These are phyloP conservation scores for Fusarium sp. DNA, from an alignment of 2,329 filamentous ascomycete species.

Conservation along the genomic window DNA sequence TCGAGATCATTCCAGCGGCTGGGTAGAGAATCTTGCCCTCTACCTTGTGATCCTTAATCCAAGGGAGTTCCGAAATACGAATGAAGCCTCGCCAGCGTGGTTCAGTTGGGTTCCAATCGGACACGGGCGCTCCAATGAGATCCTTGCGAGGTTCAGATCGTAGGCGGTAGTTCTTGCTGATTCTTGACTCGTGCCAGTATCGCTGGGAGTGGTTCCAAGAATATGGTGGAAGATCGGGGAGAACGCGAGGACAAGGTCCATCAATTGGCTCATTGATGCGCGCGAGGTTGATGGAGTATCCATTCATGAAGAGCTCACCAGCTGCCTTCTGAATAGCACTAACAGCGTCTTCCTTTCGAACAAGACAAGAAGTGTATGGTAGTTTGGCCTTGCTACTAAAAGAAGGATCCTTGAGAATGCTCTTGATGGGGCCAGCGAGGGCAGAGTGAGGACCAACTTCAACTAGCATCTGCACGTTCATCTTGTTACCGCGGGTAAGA, in stretches of 20 bases:
- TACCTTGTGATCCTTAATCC: constrained; percentile 1
- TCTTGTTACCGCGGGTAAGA: neutral
- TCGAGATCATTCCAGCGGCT: neutral
- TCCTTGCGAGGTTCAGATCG: neutral
- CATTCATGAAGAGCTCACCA: neutral
- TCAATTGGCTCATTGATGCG: neutral
- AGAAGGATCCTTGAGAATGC: neutral
- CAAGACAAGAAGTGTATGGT: neutral
- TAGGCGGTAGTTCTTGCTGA: neutral
- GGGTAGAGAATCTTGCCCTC: neutral
- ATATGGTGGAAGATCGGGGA: neutral
- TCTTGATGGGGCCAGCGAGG: neutral
- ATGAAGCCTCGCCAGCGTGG: neutral
- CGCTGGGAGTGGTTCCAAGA: neutral
- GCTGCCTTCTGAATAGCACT: neutral
- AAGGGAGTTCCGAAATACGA: neutral
- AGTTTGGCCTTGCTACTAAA: neutral
- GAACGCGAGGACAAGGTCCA: neutral
- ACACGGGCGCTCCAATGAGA: neutral
- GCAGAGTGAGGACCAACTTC: constrained; percentile 5
- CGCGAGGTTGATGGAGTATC: neutral
- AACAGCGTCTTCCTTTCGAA: neutral
- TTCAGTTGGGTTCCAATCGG: neutral
- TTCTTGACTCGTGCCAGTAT: neutral
- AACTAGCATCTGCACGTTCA: neutral